A percentile compares a stretch with the other conserved stretches of the same genome.
Evolutionary conservation across 2,329 filamentous ascomycete species (phyloP).

Genomic region (Fusarium falciforme): DNA sequence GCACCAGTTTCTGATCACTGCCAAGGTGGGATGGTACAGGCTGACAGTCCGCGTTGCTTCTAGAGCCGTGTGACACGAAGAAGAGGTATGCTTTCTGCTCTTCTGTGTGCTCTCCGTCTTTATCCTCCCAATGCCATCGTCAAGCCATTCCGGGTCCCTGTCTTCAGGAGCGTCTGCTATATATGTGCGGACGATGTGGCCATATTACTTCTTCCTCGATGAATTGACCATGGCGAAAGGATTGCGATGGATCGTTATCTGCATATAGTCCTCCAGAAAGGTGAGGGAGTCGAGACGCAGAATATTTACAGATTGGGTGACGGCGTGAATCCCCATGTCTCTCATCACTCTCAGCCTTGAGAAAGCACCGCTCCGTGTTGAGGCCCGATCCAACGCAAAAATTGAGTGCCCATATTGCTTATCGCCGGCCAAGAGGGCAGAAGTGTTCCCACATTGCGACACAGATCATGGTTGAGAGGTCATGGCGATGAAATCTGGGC

Average conservation of each 20-base stretch:
- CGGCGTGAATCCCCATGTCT: background rate
- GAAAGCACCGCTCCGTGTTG: too few relatives aligned
- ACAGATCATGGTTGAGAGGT: background rate
- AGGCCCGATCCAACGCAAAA: too few relatives aligned
- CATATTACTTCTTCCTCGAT: background rate
- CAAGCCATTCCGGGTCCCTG: fast-evolving
- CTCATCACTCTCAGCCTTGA: background rate
- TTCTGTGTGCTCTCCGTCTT: background rate
- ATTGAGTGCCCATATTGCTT: too few relatives aligned
- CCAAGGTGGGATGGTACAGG: too few relatives aligned
- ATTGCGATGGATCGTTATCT: background rate
- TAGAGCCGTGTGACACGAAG: background rate
- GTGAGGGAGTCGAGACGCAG: background rate
- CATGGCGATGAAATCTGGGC: background rate
- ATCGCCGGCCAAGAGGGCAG: background rate
- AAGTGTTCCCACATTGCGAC: background rate
- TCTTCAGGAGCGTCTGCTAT: background rate
- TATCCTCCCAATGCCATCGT: background rate
- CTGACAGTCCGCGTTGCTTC: background rate
- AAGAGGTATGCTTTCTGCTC: background rate
- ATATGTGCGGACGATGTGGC: background rate
- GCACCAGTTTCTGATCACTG: fast-evolving
- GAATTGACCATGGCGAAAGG: background rate
- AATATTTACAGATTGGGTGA: background rate
- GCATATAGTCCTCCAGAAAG: background rate